phyloP scores from a whole-genome alignment of 139 green algal genomes.

The Yamagishiella unicocca region DNA sequence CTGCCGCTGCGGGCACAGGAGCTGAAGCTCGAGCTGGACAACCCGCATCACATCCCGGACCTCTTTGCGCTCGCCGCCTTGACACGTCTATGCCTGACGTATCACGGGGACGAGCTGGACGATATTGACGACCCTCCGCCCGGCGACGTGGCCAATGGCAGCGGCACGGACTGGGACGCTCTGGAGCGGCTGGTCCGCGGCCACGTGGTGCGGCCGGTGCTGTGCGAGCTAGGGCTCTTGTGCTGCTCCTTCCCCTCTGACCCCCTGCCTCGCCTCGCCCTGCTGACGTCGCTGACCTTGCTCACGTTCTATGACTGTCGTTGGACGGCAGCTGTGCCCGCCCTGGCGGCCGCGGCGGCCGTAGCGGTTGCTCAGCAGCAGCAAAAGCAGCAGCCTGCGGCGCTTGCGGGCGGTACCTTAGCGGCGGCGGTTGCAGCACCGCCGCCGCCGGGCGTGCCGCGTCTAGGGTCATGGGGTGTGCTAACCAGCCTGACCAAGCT shows the following conservation, averaged over 20 bases:
- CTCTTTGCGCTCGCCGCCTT: neutral
- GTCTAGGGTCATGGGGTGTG: neutral
- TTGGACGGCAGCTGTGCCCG: neutral
- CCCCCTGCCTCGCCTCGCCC: neutral
- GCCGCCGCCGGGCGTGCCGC: too few species aligned
- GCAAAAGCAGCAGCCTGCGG: neutral
- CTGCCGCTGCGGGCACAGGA: too few species aligned
- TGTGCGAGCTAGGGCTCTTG: neutral
- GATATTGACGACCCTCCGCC: neutral
- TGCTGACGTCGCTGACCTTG: neutral
- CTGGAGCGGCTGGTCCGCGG: neutral
- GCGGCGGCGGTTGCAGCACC: neutral
- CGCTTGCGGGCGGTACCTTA: neutral
- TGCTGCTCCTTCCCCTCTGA: constrained; percentile 28
- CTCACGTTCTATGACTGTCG: constrained; percentile 18
- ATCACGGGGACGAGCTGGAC: constrained; percentile 20
- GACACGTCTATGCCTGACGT: neutral
- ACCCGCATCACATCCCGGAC: constrained; percentile 13
- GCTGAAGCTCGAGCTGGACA: constrained; percentile 25
- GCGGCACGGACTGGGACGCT: constrained; percentile 6
- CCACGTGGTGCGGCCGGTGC: neutral
- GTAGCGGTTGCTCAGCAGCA: neutral
- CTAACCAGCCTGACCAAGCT: neutral
- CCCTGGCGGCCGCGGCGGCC: neutral
- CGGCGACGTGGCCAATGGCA: neutral